A percentile compares a stretch with the other conserved stretches of the same genome.
phyloP scores from a whole-genome alignment of 768 basidiomycete genomes.

The Boletus rubroflammeus region DNA sequence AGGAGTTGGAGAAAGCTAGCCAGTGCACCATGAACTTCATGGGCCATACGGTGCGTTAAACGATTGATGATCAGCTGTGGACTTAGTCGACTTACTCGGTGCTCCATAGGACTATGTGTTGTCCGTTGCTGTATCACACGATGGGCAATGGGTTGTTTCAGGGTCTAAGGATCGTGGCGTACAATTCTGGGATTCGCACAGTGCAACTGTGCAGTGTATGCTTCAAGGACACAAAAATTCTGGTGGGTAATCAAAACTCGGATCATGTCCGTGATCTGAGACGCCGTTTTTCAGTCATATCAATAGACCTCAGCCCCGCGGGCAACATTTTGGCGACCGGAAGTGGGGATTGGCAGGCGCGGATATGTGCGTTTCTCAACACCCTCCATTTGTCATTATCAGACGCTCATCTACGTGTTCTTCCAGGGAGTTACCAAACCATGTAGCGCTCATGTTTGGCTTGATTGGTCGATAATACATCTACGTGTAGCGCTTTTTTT shows the following conservation, averaged over 20 bases:
- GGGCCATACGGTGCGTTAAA: conserved; percentile 71
- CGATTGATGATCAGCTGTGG: neutral
- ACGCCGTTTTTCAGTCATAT: conserved; percentile 52
- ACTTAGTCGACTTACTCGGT: conserved; percentile 6
- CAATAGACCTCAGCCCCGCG: conserved; percentile 62
- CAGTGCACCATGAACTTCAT: conserved; percentile 79
- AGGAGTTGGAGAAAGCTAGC: conserved; percentile 48
- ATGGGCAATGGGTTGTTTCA: conserved; percentile 92
- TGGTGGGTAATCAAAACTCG: conserved; percentile 37
- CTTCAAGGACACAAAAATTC: conserved; percentile 76
- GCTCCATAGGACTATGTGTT: conserved; percentile 61
- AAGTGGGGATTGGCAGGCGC: conserved; percentile 67
- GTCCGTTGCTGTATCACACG: conserved; percentile 79
- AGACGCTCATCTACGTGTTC: conserved; percentile 3
- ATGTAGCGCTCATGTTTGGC: conserved; percentile 15
- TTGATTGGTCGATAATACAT: conserved; percentile 14
- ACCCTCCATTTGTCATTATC: neutral
- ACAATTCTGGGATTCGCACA: conserved; percentile 86
- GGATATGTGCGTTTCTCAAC: conserved; percentile 51
- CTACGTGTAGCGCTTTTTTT: conserved; percentile 24
- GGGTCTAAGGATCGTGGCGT: conserved; percentile 96
- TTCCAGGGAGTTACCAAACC: conserved; percentile 31
- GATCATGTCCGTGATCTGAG: conserved; percentile 5
- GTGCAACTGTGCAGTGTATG: conserved; percentile 85
- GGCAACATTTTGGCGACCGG: conserved; percentile 65